Conservation (phyloP, 176 grass and related monocot genomes). For the Phragmites australis region DNA sequence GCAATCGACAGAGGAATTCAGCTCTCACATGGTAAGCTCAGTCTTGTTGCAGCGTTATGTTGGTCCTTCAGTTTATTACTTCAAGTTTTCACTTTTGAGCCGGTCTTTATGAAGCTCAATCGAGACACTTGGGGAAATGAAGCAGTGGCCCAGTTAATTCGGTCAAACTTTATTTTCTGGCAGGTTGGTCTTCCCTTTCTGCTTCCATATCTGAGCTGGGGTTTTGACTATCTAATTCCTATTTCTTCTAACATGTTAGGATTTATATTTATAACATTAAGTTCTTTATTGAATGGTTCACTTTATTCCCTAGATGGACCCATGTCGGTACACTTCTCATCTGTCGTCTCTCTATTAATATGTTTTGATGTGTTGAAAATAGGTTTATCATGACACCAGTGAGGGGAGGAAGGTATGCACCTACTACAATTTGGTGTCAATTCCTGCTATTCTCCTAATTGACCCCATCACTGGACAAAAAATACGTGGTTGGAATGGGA, state of each 20-base stretch:
- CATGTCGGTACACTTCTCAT: background rate
- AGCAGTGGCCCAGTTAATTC: conserved; percentile 81
- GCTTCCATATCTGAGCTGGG: background rate
- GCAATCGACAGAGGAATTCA: conserved; percentile 87
- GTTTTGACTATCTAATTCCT: background rate
- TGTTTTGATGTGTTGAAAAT: conserved; percentile 22
- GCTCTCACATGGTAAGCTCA: conserved; percentile 85
- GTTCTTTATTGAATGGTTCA: background rate
- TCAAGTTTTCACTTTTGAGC: conserved; percentile 27
- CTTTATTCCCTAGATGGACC: background rate
- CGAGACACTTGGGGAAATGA: conserved; percentile 97
- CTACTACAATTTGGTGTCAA: conserved; percentile 75
- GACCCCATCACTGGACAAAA: conserved; percentile 96
- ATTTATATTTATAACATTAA: background rate
- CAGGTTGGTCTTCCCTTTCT: conserved; percentile 56
- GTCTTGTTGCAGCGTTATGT: conserved; percentile 15
- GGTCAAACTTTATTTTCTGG: conserved; percentile 98
- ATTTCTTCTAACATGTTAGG: background rate
- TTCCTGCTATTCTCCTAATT: conserved; percentile 83
- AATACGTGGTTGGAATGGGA: conserved; percentile 84
- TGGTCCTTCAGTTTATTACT: conserved; percentile 22
- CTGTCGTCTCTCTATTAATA: background rate
- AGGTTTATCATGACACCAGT: conserved; percentile 78
- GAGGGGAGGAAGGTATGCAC: conserved; percentile 97
- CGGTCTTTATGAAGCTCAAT: conserved; percentile 64